Conservation (phyloP, 345 rosid genomes). For the Excoecaria agallocha region DNA sequence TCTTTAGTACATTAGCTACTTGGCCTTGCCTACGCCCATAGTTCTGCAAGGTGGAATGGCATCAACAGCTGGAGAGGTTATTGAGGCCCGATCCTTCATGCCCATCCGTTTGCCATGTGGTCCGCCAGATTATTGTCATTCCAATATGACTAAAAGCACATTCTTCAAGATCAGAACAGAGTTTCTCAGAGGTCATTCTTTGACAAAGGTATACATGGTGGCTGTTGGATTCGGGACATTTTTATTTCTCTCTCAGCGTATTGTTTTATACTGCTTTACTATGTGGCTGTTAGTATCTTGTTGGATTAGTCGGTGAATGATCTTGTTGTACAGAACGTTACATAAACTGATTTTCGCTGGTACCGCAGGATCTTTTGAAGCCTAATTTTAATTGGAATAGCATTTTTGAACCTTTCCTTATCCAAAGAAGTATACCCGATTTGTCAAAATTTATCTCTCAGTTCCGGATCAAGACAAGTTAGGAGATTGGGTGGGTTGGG, state of each 20-base stretch:
- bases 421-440: conserved; percentile 41
- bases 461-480: conserved; percentile 44
- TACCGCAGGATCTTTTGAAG: conserved; percentile 38
- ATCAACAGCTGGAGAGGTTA: conserved; percentile 24
- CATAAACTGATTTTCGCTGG: neutral
- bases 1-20: conserved; percentile 48
- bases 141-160: conserved; percentile 56
- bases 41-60: conserved; percentile 35
- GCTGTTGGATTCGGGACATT: neutral
- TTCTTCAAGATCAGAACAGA: conserved; percentile 49
- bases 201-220: conserved; percentile 36
- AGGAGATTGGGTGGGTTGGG: conserved; percentile 66
- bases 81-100: conserved; percentile 39
- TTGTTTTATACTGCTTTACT: neutral
- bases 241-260: no score
- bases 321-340: neutral
- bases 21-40: conserved; percentile 61
- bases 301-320: neutral
- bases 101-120: conserved; percentile 53
- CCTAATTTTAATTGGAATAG: conserved; percentile 41
- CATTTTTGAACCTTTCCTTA: conserved; percentile 49
- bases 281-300: neutral
- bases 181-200: conserved; percentile 50
- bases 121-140: conserved; percentile 47
- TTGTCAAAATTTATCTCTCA: conserved; percentile 46